Conservation (phyloP, 2,329 filamentous ascomycete species). For the Aspergillus sp. region DNA sequence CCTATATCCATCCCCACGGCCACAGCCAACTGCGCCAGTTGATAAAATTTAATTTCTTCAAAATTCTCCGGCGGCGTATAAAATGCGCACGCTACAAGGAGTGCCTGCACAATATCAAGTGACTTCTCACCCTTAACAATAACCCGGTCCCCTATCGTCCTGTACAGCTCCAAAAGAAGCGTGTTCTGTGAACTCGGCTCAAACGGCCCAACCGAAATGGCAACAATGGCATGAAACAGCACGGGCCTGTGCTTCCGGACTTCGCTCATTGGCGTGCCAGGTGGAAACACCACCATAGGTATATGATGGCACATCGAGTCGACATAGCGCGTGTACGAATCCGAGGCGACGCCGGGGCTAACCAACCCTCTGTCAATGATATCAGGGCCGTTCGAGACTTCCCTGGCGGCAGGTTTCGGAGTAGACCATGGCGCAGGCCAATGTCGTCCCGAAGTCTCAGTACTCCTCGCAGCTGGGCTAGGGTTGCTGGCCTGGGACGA, state of each 20-base stretch:
- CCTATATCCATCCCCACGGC: constrained; percentile 84
- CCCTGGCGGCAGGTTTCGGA: constrained; percentile 16
- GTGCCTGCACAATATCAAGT: constrained; percentile 76
- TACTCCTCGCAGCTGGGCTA: constrained; percentile 23
- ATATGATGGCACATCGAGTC: constrained; percentile 55
- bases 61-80: constrained; percentile 81
- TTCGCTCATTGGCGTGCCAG: constrained; percentile 53
- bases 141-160: constrained; percentile 70
- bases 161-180: constrained; percentile 69
- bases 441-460: constrained; percentile 13
- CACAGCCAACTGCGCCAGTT: constrained; percentile 76
- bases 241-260: constrained; percentile 59
- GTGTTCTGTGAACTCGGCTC: constrained; percentile 58
- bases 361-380: constrained; percentile 53
- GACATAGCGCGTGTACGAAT: constrained; percentile 58
- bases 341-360: constrained; percentile 51
- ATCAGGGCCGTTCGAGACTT: constrained; percentile 42
- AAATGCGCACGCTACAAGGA: constrained; percentile 77
- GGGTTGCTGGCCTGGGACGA: constrained; percentile 4
- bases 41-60: constrained; percentile 87
- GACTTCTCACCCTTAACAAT: constrained; percentile 77
- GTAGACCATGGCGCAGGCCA: constrained; percentile 24
- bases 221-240: constrained; percentile 59
- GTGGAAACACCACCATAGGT: constrained; percentile 59
- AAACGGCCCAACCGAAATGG: constrained; percentile 54